Base-by-base conservation (phyloP, 2,329 filamentous ascomycete genomes). In the Aspergillus ustus region DNA sequence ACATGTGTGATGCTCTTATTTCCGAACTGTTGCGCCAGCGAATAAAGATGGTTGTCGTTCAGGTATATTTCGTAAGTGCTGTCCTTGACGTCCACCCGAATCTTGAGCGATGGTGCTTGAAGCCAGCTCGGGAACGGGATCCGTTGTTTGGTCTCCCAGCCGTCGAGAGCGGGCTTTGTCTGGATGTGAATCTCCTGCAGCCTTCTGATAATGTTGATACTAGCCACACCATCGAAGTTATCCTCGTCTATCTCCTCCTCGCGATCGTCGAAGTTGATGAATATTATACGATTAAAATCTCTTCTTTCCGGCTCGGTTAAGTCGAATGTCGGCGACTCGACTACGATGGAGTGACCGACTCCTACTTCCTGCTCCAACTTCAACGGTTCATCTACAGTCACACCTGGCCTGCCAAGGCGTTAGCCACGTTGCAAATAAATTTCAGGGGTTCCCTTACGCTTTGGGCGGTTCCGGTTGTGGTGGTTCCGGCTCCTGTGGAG, bases 231-330 rank as follows among this genome's bases (percentile, higher is more conserved):
- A 15, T 52, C 50, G 20, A 52, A 52, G 15, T 52, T 52, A 20
- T 52, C 29, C 13, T 34, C 29, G 4, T 34, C 50, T 3, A 52
- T 43, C 13, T 40, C 50, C n/a, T 25, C 50, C 6, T 5, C 34
- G 34, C 31, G 43, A 20, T 52, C 50, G 50, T 52, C 50, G 9
- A 40, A 52, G 34, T 19, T 52, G 17, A 52, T 52, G 20, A 52
- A 52, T 6, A 37, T 31, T n/a, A 52, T 13, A 4, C 50, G 29
- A 4, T 52, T 52, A 19, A 37, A 25, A 20, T 52, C 50, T 13
- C 50, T 19, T 7, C 19, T 37, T 25, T 13, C 13, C 5, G 50
- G 50, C 13, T 19, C 34, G n/a, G 50, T 52, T 3, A 52, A 20
- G 25, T 52, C 34, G n/a, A 52, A 40, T 9, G 28, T 20, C 5